Evolutionary conservation across 768 basidiomycete genomes (phyloP).

Genomic region (Tulasnella sp.): DNA sequence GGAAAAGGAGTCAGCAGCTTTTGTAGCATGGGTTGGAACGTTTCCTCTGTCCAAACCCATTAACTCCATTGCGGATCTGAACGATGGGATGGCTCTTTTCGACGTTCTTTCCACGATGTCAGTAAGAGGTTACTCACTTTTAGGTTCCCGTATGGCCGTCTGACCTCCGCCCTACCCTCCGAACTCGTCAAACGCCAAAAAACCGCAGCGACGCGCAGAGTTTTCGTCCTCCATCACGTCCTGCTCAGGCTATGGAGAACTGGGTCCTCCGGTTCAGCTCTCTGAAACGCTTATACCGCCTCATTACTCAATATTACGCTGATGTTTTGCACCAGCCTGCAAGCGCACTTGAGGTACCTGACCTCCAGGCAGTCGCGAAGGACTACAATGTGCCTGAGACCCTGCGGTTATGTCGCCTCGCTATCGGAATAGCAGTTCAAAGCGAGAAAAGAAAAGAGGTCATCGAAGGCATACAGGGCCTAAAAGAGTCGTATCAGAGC

Average conservation of each 20-base stretch:
- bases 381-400: slow-evolving; percentile 67
- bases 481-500: slow-evolving; percentile 84
- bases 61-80: slow-evolving; percentile 67
- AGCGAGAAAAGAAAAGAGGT: slow-evolving; percentile 87
- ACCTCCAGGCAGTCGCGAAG: slow-evolving; percentile 84
- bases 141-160: background rate
- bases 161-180: background rate
- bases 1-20: slow-evolving; percentile 63
- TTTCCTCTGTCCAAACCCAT: slow-evolving; percentile 71
- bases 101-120: slow-evolving; percentile 78
- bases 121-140: slow-evolving; percentile 39
- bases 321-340: slow-evolving; percentile 80
- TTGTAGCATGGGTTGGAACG: slow-evolving; percentile 77
- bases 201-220: slow-evolving; percentile 71
- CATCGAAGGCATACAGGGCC: slow-evolving; percentile 83
- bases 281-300: slow-evolving; percentile 81
- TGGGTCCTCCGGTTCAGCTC: slow-evolving; percentile 87
- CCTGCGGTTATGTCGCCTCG: slow-evolving; percentile 74
- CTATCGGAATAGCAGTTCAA: slow-evolving; percentile 85
- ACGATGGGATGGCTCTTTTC: slow-evolving; percentile 76
- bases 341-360: slow-evolving; percentile 74
- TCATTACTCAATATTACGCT: slow-evolving; percentile 86
- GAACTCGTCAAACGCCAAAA: background rate
- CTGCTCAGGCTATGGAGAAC: slow-evolving; percentile 73
- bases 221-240: slow-evolving; percentile 66